Percentiles rank a stretch among this genome's conserved stretches.
These are phyloP conservation scores for Ophiostoma piceae DNA, from an alignment of 2,329 filamentous ascomycete species.

Conservation along the genomic window DNA sequence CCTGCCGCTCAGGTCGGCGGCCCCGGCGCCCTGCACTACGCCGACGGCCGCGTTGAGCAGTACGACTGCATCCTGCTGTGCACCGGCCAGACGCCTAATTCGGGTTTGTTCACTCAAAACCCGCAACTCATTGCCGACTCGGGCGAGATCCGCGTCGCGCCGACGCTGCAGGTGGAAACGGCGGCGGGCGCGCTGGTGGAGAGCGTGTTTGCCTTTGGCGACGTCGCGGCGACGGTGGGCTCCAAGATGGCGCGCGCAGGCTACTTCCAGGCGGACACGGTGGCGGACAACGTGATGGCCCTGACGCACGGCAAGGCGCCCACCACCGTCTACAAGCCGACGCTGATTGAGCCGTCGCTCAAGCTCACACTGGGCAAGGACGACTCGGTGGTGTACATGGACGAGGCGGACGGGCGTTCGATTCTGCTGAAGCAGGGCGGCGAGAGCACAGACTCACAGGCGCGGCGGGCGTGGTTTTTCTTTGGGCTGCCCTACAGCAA, in stretches of 20 bases:
- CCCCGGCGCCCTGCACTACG: constrained; percentile 34
- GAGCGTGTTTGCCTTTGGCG: constrained; percentile 59
- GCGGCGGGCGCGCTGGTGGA: constrained; percentile 34
- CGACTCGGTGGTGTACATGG: constrained; percentile 21
- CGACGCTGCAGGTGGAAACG: constrained; percentile 50
- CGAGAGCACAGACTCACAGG: not conserved
- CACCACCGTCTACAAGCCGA: constrained; percentile 15
- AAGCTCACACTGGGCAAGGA: constrained; percentile 26
- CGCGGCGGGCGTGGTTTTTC: not conserved
- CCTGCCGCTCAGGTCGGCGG: constrained; percentile 36
- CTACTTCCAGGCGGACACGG: constrained; percentile 46
- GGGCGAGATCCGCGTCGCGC: constrained; percentile 49
- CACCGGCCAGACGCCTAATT: constrained; percentile 55
- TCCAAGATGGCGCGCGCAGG: constrained; percentile 49
- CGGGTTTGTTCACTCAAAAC: constrained; percentile 40
- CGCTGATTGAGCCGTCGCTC: constrained; percentile 17
- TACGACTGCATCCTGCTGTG: constrained; percentile 45
- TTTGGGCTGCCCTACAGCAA: constrained; percentile 7
- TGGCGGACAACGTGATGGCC: constrained; percentile 47
- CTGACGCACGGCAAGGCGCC: not conserved
- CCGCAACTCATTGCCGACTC: constrained; percentile 42
- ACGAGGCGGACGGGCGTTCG: not conserved
- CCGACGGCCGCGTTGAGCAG: constrained; percentile 37
- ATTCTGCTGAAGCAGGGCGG: constrained; percentile 20
- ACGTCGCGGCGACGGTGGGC: constrained; percentile 51